These are phyloP conservation scores for Zizania latifolia DNA, from an alignment of 176 grass and related monocot genomes.

Conservation along the genomic window DNA sequence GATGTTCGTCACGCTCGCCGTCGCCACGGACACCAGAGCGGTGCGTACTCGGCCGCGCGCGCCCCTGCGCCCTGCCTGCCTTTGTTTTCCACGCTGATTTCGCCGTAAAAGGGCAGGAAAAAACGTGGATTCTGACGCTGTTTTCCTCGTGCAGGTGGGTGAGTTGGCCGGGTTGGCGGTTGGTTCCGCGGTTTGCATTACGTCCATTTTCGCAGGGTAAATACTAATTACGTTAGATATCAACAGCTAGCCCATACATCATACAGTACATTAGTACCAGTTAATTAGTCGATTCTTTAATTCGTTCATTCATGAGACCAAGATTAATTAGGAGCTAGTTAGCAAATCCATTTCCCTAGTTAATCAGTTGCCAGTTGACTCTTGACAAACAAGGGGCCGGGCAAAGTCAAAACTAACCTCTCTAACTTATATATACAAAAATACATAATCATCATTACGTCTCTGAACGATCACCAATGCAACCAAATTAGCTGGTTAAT, in stretches of 20 bases:
- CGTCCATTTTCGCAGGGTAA: conserved; percentile 98
- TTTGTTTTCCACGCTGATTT: too few species aligned
- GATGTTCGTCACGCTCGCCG: conserved; percentile 96
- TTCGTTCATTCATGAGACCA: neutral
- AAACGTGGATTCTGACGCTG: neutral
- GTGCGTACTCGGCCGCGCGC: too few species aligned
- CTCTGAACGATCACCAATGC: neutral
- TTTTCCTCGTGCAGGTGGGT: conserved; percentile 51
- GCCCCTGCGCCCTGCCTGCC: too few species aligned
- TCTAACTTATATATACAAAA: neutral
- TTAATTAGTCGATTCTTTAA: conserved; percentile 3
- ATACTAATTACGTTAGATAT: conserved; percentile 24
- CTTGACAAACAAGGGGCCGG: neutral
- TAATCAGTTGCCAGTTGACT: neutral
- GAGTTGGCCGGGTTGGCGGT: conserved; percentile 96
- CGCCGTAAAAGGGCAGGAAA: too few species aligned
- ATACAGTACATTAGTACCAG: neutral
- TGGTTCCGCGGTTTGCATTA: conserved; percentile 94
- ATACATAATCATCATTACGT: neutral
- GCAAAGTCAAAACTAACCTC: conserved; percentile 18
- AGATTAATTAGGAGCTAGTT: neutral
- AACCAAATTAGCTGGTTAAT: neutral
- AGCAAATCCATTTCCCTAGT: neutral
- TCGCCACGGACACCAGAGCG: conserved; percentile 84
- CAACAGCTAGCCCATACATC: neutral